A percentile compares a stretch with the other conserved stretches of the same genome.
Evolutionary conservation across 805 yeast genomes (phyloP).

Genomic region (Ogataea glucozyma): DNA sequence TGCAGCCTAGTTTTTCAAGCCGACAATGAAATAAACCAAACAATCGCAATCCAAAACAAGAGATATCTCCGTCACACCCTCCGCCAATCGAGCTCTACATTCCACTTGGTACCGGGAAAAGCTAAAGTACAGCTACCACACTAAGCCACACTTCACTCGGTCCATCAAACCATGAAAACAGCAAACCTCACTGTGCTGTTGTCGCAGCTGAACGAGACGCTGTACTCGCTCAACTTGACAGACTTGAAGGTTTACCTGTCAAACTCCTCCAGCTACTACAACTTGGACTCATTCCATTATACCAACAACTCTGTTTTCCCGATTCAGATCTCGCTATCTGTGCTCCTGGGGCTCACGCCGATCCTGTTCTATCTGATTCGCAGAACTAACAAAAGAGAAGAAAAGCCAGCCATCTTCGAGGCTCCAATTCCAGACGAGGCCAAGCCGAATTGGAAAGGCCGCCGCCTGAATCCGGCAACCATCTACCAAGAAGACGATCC

Average conservation of each 20-base stretch:
- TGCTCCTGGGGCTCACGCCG: constrained; percentile 29
- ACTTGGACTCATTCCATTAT: constrained; percentile 8
- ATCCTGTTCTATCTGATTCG: constrained; percentile 24
- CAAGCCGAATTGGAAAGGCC: constrained; percentile 90
- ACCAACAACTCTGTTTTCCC: constrained; percentile 24
- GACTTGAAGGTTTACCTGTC: constrained; percentile 18
- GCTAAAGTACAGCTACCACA: no score
- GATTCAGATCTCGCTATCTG: constrained; percentile 33
- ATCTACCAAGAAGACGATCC: constrained; percentile 64
- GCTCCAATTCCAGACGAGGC: constrained; percentile 73
- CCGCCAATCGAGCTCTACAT: no score
- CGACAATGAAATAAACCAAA: no score
- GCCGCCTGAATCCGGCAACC: constrained; percentile 64
- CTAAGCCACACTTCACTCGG: no score
- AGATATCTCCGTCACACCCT: no score
- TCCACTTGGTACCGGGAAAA: no score
- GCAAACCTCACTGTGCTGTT: constrained; percentile 25
- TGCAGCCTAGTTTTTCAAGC: no score
- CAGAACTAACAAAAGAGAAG: constrained; percentile 27
- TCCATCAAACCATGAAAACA: constrained; percentile 9
- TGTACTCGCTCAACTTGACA: constrained; percentile 23
- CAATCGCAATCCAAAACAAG: no score
- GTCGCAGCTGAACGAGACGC: constrained; percentile 26
- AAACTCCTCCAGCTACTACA: constrained; percentile 18
- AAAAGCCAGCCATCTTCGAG: constrained; percentile 47